Evolutionary conservation across 2,329 filamentous ascomycete species (phyloP).

Genomic region (Pseudofabraea citricarpa): DNA sequence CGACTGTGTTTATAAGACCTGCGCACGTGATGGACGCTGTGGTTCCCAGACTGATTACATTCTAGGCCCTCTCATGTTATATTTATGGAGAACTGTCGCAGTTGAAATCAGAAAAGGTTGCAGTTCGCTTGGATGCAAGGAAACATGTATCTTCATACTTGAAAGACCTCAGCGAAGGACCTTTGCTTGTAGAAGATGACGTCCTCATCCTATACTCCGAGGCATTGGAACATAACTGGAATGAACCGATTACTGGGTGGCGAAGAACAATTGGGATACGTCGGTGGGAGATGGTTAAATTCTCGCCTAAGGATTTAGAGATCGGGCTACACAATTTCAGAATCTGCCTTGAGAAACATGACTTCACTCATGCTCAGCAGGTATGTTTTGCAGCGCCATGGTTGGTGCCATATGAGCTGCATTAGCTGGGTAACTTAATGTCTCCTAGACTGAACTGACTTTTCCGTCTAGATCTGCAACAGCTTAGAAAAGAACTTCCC

Average conservation of each 20-base stretch:
- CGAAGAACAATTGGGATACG: conserved; percentile 25
- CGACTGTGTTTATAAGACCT: no score
- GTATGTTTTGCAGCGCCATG: conserved; percentile 9
- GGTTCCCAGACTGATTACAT: conserved; percentile 10
- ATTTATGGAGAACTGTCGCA: no score
- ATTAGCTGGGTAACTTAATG: not conserved
- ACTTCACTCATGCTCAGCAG: conserved; percentile 28
- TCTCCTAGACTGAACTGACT: not conserved
- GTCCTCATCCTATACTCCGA: conserved; percentile 26
- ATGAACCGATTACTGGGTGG: conserved; percentile 13
- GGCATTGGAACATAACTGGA: conserved; percentile 19
- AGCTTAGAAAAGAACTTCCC: conserved; percentile 28
- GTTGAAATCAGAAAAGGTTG: no score
- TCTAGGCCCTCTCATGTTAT: conserved; percentile 28
- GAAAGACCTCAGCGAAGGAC: not conserved
- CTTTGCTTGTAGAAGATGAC: no score
- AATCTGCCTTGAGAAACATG: conserved; percentile 24
- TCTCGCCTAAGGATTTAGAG: conserved; percentile 25
- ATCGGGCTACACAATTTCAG: conserved; percentile 22
- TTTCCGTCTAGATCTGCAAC: conserved; percentile 24
- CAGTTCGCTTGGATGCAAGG: no score
- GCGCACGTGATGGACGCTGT: conserved; percentile 13
- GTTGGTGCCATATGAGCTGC: not conserved
- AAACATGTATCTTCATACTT: no score
- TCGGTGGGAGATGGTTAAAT: conserved; percentile 25